Conservation (phyloP, 805 yeast genomes). For the Candida alai region DNA sequence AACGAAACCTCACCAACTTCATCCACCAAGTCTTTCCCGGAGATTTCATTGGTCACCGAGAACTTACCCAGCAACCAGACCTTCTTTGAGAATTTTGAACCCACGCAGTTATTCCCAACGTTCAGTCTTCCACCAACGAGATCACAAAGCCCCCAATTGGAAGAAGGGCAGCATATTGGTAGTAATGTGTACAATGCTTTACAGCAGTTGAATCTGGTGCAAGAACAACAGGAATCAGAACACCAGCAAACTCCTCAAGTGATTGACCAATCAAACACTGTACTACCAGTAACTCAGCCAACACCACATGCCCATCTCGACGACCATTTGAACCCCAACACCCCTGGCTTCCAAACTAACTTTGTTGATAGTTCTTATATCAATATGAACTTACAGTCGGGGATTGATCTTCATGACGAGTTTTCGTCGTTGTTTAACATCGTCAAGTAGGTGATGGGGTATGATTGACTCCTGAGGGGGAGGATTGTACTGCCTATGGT, state of each 20-base stretch:
- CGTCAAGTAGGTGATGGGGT: constrained; percentile 1
- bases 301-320: neutral
- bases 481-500: no score
- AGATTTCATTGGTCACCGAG: constrained; percentile 53
- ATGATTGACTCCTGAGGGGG: no score
- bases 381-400: constrained; percentile 41
- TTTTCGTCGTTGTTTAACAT: constrained; percentile 29
- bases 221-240: constrained; percentile 2
- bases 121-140: constrained; percentile 34
- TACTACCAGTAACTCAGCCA: neutral
- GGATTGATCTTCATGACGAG: constrained; percentile 25
- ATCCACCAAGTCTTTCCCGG: constrained; percentile 41
- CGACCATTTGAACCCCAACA: constrained; percentile 11
- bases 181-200: constrained; percentile 8
- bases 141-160: constrained; percentile 29
- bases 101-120: constrained; percentile 52
- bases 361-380: constrained; percentile 39
- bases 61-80: constrained; percentile 44
- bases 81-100: constrained; percentile 51
- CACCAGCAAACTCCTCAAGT: no score
- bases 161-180: constrained; percentile 6
- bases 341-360: constrained; percentile 32
- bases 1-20: constrained; percentile 33
- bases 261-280: constrained; percentile 2
- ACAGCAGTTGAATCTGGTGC: neutral